A percentile compares a stretch with the other conserved stretches of the same genome.
phyloP scores from a whole-genome alignment of 371 early-diverging fungal genomes.

The Syncephalastrum sp. region DNA sequence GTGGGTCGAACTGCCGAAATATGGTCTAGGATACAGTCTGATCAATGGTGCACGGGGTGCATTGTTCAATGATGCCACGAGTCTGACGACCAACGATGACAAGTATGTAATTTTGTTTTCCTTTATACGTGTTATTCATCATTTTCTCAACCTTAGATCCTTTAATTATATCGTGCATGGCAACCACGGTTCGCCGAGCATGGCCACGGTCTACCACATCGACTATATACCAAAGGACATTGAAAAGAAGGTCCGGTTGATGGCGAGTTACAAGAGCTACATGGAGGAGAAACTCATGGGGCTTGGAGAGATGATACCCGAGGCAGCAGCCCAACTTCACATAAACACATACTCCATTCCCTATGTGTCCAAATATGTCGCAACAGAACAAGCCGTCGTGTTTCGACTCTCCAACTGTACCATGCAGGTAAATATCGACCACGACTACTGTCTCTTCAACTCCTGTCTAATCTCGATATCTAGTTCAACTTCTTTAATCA shows the following conservation, averaged over 20 bases:
- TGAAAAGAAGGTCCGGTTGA: constrained; percentile 66
- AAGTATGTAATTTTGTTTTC: constrained; percentile 36
- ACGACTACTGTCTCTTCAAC: not conserved
- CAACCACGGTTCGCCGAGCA: not conserved
- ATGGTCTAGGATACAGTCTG: constrained; percentile 86
- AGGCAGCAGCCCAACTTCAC: not conserved
- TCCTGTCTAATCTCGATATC: not conserved
- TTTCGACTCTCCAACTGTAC: constrained; percentile 72
- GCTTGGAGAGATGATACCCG: constrained; percentile 25
- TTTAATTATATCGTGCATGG: constrained; percentile 11
- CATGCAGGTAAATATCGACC: constrained; percentile 58
- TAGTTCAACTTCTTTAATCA: constrained; percentile 78
- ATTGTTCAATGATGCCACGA: constrained; percentile 83
- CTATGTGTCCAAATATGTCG: constrained; percentile 68
- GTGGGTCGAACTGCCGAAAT: constrained; percentile 81
- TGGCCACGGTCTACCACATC: constrained; percentile 18
- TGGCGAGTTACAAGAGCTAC: constrained; percentile 63
- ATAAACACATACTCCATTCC: constrained; percentile 7
- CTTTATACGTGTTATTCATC: too few relatives aligned
- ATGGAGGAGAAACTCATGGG: constrained; percentile 61
- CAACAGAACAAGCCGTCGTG: constrained; percentile 65
- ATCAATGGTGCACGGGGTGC: constrained; percentile 78
- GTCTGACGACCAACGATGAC: constrained; percentile 57
- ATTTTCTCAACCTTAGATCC: not conserved
- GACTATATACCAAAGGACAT: constrained; percentile 51